phyloP scores from a whole-genome alignment of 2,329 filamentous ascomycete genomes.

The Furcasterigmium furcatum region DNA sequence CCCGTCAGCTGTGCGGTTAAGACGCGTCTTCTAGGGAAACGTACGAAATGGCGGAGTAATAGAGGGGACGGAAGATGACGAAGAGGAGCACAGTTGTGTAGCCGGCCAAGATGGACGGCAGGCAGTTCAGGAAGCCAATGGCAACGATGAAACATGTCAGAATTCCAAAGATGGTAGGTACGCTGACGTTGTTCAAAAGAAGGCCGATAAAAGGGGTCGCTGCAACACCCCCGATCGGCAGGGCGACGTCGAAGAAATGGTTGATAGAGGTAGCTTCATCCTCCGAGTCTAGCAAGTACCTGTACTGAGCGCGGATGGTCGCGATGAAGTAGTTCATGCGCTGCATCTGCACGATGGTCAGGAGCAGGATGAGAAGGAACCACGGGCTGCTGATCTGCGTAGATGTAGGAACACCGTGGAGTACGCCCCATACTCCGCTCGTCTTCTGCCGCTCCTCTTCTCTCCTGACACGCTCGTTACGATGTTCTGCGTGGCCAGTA shows the following conservation, averaged over 20 bases:
- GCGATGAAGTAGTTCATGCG: constrained; percentile 71
- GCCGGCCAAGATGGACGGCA: constrained; percentile 58
- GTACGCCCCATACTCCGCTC: constrained; percentile 68
- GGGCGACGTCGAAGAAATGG: constrained; percentile 38
- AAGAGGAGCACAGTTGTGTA: constrained; percentile 68
- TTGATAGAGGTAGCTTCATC: constrained; percentile 30
- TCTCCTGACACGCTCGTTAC: constrained; percentile 48
- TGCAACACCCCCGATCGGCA: constrained; percentile 67
- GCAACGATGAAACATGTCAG: constrained; percentile 57
- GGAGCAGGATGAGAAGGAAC: constrained; percentile 68
- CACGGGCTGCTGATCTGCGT: constrained; percentile 66
- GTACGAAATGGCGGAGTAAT: constrained; percentile 71
- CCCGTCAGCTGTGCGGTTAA: too few relatives aligned
- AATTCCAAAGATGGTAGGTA: constrained; percentile 54
- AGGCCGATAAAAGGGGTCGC: constrained; percentile 70
- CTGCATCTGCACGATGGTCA: constrained; percentile 58
- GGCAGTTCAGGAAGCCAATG: constrained; percentile 63
- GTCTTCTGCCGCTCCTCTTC: constrained; percentile 57
- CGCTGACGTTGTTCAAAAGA: constrained; percentile 64
- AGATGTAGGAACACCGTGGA: constrained; percentile 62
- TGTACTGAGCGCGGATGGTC: constrained; percentile 67
- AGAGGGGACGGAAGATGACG: constrained; percentile 69
- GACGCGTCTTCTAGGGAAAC: constrained; percentile 11
- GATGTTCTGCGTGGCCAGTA: constrained; percentile 52
- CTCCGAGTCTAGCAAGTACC: constrained; percentile 58